Conservation (phyloP, 2,329 filamentous ascomycete species). For the Aspergillus fumigatus region DNA sequence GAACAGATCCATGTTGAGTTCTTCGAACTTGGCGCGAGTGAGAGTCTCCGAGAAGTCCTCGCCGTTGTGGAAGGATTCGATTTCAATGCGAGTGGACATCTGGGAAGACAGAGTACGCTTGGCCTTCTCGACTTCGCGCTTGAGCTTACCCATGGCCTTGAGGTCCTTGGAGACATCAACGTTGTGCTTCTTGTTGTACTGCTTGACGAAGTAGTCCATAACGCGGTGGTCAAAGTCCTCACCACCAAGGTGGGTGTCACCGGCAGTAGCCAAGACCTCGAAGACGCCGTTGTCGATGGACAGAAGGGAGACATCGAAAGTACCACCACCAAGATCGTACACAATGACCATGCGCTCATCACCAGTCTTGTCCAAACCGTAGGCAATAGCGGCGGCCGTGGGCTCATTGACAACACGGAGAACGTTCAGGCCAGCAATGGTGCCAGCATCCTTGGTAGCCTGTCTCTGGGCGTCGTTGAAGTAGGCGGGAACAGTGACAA, state of each 20-base stretch:
- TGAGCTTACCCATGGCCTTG: slow-evolving; percentile 99
- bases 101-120: slow-evolving; percentile 96
- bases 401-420: slow-evolving; percentile 96
- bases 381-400: slow-evolving; percentile 90
- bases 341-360: slow-evolving; percentile 85
- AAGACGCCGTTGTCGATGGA: slow-evolving; percentile 91
- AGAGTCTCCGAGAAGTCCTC: slow-evolving; percentile 98
- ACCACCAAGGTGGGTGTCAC: slow-evolving; percentile 96
- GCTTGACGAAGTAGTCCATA: slow-evolving; percentile 94
- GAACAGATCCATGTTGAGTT: slow-evolving; percentile 98
- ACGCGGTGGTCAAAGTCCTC: slow-evolving; percentile 98
- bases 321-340: slow-evolving; percentile 91
- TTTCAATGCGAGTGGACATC: slow-evolving; percentile 91
- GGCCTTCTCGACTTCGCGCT: slow-evolving; percentile 99
- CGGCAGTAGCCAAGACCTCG: slow-evolving; percentile 88
- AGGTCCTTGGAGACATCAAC: slow-evolving; percentile 90
- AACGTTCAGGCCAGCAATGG: slow-evolving; percentile 88
- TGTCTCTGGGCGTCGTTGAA: slow-evolving; percentile 99
- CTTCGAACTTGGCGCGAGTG: slow-evolving; percentile 98
- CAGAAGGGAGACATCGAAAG: slow-evolving; percentile 89
- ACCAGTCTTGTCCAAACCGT: slow-evolving; percentile 82
- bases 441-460: slow-evolving; percentile 91
- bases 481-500: slow-evolving; percentile 93
- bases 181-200: slow-evolving; percentile 96
- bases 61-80: slow-evolving; percentile 94